Evolutionary conservation across 441 rosid genomes (phyloP).

Genomic region (Viola pubescens): DNA sequence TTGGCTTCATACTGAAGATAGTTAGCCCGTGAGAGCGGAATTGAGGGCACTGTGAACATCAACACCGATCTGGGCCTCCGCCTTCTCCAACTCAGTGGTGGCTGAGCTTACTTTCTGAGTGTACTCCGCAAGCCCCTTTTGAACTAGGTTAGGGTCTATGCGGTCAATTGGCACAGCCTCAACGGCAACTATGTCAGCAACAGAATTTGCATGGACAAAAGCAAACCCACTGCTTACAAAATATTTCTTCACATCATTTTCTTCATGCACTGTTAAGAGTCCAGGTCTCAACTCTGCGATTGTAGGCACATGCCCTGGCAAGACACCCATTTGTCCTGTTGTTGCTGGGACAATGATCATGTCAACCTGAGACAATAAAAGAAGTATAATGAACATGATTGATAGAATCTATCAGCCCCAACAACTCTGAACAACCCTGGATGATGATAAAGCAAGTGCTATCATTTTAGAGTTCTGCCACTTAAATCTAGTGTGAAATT

Average conservation of each 20-base stretch:
- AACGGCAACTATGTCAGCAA: constrained; percentile 65
- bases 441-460: background rate
- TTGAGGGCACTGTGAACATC: constrained; percentile 76
- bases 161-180: constrained; percentile 74
- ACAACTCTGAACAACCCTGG: background rate
- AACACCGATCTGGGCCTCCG: constrained; percentile 87
- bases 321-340: constrained; percentile 88
- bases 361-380: constrained; percentile 53
- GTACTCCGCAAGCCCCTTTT: constrained; percentile 78
- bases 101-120: constrained; percentile 72
- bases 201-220: constrained; percentile 73
- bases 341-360: constrained; percentile 94
- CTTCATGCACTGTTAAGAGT: constrained; percentile 75
- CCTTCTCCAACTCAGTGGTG: constrained; percentile 73
- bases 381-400: background rate
- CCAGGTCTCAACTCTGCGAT: constrained; percentile 90
- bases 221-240: constrained; percentile 88
- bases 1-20: constrained; percentile 3
- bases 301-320: constrained; percentile 83
- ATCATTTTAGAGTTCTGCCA: background rate
- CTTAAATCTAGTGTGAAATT: background rate
- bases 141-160: constrained; percentile 62
- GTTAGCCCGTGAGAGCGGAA: constrained; percentile 66
- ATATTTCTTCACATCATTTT: constrained; percentile 47
- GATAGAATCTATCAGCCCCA: background rate